Base-by-base conservation (phyloP, 1,139 yeast species). In the Magnusiomyces tetraspermus region DNA sequence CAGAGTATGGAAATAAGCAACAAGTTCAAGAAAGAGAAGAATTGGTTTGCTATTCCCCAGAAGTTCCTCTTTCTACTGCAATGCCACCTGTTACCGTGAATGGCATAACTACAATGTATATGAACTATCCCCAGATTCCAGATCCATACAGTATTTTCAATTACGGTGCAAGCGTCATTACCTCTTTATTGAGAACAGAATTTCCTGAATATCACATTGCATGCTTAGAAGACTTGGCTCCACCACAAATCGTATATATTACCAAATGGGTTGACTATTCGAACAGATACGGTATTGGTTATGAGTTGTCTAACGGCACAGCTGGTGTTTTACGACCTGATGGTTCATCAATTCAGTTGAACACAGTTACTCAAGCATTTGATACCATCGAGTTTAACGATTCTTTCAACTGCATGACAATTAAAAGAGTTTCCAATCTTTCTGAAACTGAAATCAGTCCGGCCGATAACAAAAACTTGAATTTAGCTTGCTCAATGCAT, bases 251-350 rank as follows among this genome's bases (percentile, higher is more conserved):
- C 5, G 48, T 63, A 8, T 79, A 87, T 57, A 83, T 92, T 50
- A 85, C 95, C 58, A 90, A 90, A 67, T 94, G 99, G 99, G 98
- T 94, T 31, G 98, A 94, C 68, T 92, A 92, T 67, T 86, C 96
- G 43, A 89, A 90, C 71, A 88, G 86, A 65, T 95, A 90, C 68
- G 99, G 99, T 0, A 85, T 94, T 63, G 87, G 96, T 5, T 92
- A 92, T 67, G 96, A 92, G 67, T 73, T 92, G 53, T 86, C 92
- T 36, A 85, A 90, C 53, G 94, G 89, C 56, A 88, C 86, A 60
- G 86, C 88, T 57, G 97, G 97, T n/a, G 96, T 89, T 10, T 74
- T 85, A 55, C 59, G 58, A 53, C 57, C 59, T 15, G 63, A 63
- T 48, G 57, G 52, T 23, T 55, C 60, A 15, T 55, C 62, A 0